Base-by-base conservation (phyloP, 208 protist species). In the Novymonas esmeraldas region DNA sequence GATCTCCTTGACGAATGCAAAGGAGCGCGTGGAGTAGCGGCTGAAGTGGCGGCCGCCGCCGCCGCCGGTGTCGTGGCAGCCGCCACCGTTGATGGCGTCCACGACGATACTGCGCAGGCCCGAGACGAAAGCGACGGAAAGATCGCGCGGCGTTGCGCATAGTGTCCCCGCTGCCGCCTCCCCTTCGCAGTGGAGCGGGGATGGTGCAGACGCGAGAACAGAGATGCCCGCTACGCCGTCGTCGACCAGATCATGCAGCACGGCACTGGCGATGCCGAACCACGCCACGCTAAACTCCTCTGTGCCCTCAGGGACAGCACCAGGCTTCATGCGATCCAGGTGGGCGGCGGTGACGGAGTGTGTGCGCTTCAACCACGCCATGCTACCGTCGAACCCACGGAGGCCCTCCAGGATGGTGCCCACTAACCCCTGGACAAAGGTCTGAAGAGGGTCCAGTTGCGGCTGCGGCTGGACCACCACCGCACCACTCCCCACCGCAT, bases 221-320 rank as follows among this genome's bases (percentile, higher is more conserved):
- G 11, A 68, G 3, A 63, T 42, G 6, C 42, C 41, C 36, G 72
- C 75, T 4, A 64, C 58, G 29, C 62, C 69, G 29, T 76, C 70
- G 28, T 48, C 22, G 24, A 81, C 66, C 33, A 76, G 26, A 20
- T 59, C 48, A 54, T 33, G 58, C 41, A 77, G 52, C 18, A 80
- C 59, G 26, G 68, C 65, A 14, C 63, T 65, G 46, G 78, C 78
- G 39, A 77, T 72, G 6, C 78, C 73, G 56, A 75, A 84, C 78
- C 78, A 84, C 34, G 64, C 60, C 6, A 77, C 49, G 36, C 49
- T 76, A 54, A 80, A 77, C 55, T 84, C 78, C 42, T 78, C 72
- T 6, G 64, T 70, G 7, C 28, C 45, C 44, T 63, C 64, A 2
- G 78, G 78, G 6, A 69, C 44, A 26, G 56, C 29, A 13, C 20